Evolutionary conservation across 139 green algal genomes (phyloP), one percentile per base, ranked within the genome.

Genomic region (Volvox reticuliferus): DNA sequence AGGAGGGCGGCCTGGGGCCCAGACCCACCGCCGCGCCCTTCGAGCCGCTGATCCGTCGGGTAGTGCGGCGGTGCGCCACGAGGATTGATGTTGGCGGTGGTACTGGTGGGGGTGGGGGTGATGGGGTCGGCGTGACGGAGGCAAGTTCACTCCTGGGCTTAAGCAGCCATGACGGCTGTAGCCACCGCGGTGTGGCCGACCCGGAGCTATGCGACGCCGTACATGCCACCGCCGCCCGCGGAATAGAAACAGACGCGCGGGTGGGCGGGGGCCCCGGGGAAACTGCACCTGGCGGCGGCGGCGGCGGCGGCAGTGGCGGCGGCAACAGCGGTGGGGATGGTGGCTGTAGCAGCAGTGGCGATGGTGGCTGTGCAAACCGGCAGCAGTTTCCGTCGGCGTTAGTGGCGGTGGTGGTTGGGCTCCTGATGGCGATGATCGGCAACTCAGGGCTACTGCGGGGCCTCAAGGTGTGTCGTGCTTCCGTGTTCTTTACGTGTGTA

Each of bases 381-480:
- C 35, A 69, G 77, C 24, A 17, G 22, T 76, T 97, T 2, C 96
- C 96, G 12, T 80, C 94, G 9, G 96, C 96, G 12, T 92, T 98
- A n/a, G 19, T 98, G 20, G 33, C 97, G 26, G 93, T 97, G 67
- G 28, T 97, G 18, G 1, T 95, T 33, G 96, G 96, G 0, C n/a
- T 98, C 30, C 30, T 96, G n/a, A 20, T 97, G 36, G 91, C 91
- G 0, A 68, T 96, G 1, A 63, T 88, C 14, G 65, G 69, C 18
- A 69, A 90, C 13, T 92, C 95, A 37, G 33, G 19, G 9, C 91
- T 96, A 21, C 21, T 95, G 24, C 16, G 24, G 24, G 22, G 62
- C 17, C 92, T 98, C 65, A 62, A 35, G n/a, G 82, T 98, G 12
- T 92, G 95, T 68, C 44, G 44, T 55, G 9, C 44, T 55, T 55